A percentile compares a stretch with the other conserved stretches of the same genome.
Evolutionary conservation across 164 flowering plant species (phyloP).

Genomic region (Euptelea pleiosperma): DNA sequence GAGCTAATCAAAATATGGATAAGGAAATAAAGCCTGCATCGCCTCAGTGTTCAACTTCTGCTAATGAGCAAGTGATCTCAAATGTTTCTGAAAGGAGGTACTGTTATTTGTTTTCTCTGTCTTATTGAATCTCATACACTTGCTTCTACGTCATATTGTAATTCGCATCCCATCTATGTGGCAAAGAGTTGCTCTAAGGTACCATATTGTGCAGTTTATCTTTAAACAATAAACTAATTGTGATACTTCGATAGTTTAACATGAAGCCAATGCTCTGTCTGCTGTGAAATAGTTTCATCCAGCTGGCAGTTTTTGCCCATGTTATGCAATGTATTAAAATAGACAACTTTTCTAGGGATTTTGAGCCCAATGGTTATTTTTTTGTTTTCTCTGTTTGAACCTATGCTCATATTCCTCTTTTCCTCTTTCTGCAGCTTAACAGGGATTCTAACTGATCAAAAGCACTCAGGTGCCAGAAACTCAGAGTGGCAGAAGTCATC

Average conservation of each 20-base stretch:
- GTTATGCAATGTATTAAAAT: too few relatives aligned
- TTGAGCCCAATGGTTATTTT: too few relatives aligned
- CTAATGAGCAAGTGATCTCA: slow-evolving; percentile 26
- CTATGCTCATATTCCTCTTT: slow-evolving; percentile 3
- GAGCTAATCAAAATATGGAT: slow-evolving; percentile 51
- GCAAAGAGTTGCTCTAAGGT: too few relatives aligned
- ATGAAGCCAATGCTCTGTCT: too few relatives aligned
- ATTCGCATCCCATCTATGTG: too few relatives aligned
- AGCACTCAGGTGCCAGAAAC: slow-evolving; percentile 33
- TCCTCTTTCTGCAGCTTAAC: slow-evolving; percentile 31
- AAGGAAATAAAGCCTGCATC: slow-evolving; percentile 40
- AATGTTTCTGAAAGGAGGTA: slow-evolving; percentile 50
- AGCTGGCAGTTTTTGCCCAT: too few relatives aligned
- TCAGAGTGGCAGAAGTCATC: slow-evolving; percentile 22
- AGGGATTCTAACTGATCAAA: slow-evolving; percentile 33
- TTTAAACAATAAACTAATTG: too few relatives aligned
- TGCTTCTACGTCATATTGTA: neutral
- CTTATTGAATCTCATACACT: neutral
- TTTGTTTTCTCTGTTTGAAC: too few relatives aligned
- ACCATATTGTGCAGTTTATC: too few relatives aligned
- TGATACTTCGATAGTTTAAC: too few relatives aligned
- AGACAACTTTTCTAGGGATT: too few relatives aligned
- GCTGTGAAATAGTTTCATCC: too few relatives aligned
- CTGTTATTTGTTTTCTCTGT: neutral
- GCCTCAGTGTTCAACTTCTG: slow-evolving; percentile 28